Conservation (phyloP, 2,329 filamentous ascomycete species). For the Chrysosporium keratinophilum region DNA sequence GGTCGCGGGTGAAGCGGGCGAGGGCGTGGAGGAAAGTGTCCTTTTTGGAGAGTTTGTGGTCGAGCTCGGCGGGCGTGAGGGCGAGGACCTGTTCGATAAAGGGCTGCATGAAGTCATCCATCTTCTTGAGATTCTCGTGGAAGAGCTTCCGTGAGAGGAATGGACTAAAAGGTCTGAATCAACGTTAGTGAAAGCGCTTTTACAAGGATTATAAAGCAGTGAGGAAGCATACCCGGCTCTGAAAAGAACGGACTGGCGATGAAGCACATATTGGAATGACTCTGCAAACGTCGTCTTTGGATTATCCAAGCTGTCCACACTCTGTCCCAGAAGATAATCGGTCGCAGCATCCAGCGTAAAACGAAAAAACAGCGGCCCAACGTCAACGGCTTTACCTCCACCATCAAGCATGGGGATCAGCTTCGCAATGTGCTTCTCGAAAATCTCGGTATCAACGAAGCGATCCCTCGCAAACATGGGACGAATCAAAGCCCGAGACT, state of each 20-base stretch:
- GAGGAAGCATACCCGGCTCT: slow-evolving; percentile 45
- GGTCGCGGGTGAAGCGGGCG: slow-evolving; percentile 61
- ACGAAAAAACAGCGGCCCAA: slow-evolving; percentile 68
- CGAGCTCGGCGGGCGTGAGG: slow-evolving; percentile 60
- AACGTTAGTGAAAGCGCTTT: background rate
- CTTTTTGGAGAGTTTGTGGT: slow-evolving; percentile 56
- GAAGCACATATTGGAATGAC: slow-evolving; percentile 70
- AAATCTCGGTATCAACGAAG: slow-evolving; percentile 69
- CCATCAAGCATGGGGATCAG: slow-evolving; percentile 57
- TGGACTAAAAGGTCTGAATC: slow-evolving; percentile 46
- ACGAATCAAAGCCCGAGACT: slow-evolving; percentile 69
- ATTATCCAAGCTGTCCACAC: slow-evolving; percentile 52
- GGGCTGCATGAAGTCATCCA: slow-evolving; percentile 65
- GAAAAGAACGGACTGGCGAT: slow-evolving; percentile 57
- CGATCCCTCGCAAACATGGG: slow-evolving; percentile 83
- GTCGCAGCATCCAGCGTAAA: slow-evolving; percentile 77
- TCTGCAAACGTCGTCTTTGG: slow-evolving; percentile 64
- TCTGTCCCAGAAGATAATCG: slow-evolving; percentile 71
- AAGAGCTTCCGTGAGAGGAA: slow-evolving; percentile 57
- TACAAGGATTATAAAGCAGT: background rate
- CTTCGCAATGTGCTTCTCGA: slow-evolving; percentile 67
- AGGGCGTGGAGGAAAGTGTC: slow-evolving; percentile 84
- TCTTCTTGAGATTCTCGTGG: slow-evolving; percentile 51
- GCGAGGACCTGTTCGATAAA: slow-evolving; percentile 67
- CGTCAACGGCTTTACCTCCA: slow-evolving; percentile 48